Conservation (phyloP, 148 eudicot species). For the Spergularia bocconei region DNA sequence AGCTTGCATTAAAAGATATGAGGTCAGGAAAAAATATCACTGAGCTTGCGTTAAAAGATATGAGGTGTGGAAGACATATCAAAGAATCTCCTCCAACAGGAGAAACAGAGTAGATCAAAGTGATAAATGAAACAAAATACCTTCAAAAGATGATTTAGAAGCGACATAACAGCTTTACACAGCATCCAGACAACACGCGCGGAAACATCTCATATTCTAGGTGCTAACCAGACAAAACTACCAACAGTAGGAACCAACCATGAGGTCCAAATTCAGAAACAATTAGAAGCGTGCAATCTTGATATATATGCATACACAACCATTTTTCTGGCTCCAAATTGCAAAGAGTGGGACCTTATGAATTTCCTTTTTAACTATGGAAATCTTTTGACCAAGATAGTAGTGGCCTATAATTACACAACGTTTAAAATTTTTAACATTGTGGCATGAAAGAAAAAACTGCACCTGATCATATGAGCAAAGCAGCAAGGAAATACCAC, state of each 20-base stretch:
- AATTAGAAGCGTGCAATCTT: not conserved
- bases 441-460: not conserved
- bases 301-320: not conserved
- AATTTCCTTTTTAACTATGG: not conserved
- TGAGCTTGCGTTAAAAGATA: too few species aligned
- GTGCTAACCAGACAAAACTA: not conserved
- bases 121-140: too few species aligned
- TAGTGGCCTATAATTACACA: not conserved
- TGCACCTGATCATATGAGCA: not conserved
- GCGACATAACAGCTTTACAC: too few species aligned
- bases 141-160: too few species aligned
- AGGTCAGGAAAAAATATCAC: too few species aligned
- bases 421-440: not conserved
- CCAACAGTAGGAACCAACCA: not conserved
- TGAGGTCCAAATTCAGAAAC: not conserved
- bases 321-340: too few species aligned
- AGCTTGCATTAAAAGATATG: too few species aligned
- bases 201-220: not conserved
- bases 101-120: too few species aligned
- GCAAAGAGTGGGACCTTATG: not conserved
- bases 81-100: too few species aligned
- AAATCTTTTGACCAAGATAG: not conserved
- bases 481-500: not conserved
- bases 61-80: too few species aligned
- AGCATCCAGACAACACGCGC: not conserved